Evolutionary conservation across 768 basidiomycete genomes (phyloP), one percentile per base, ranked within the genome.

Genomic region (Mycena venus): DNA sequence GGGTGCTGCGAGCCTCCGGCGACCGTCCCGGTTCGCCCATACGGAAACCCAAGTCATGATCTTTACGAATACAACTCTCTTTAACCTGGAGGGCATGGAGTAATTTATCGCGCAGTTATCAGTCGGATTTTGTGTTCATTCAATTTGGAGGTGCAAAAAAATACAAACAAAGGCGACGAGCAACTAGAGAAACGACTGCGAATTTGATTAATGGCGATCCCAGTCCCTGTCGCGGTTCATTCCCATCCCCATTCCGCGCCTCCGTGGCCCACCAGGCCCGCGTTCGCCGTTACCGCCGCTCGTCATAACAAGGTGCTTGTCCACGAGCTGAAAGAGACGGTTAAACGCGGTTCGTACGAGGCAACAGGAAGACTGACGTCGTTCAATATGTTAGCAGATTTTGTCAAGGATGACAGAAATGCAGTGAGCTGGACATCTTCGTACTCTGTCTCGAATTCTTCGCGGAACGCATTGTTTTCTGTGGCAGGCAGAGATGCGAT

Each of bases 401-500:
- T 97, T 9, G 97, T 99, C 71, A 99, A 83, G 17, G 92, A 91
- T 0, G 96, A 93, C 15, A 99, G 87, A 83, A 96, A 95, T 11
- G 94, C 93, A 1, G 96, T 98, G 32, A 99, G 86, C 73, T 98
- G 96, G 19, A 98, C 96, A 81, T 99, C 97, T 79, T 94, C 94
- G 83, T 97, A 96, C 90, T 99, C 98, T 2, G 93, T 97, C 69
- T 95, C 89, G 77, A 98, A 98, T 84, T 99, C 98, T 74, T 95
- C 89, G 51, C 94, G 88, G 85, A 99, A 98, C 17, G 88, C 90
- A 74, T 89, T 91, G 78, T 94, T 93, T 79, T 97, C 94, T 67
- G 93, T 95, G 2, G 96, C 94, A 9, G 97, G 97, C 44, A 99
- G 85, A 0, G 96, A 95, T 7, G 96, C 94, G 58, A 99, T 87